Base-by-base conservation (phyloP, 73 alveolate species). In the Uronychia binucleata region DNA sequence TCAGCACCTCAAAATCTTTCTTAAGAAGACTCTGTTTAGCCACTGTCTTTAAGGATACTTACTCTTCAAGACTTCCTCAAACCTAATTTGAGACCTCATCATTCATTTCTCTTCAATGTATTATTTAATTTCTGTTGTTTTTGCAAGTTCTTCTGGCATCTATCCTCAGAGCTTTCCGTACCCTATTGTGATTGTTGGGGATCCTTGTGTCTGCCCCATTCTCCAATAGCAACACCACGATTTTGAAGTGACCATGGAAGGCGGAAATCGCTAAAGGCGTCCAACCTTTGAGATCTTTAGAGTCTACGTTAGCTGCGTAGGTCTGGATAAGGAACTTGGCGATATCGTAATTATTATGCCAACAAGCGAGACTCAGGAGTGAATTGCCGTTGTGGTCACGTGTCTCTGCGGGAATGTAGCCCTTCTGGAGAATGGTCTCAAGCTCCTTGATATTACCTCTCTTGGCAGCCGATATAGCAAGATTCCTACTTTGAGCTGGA, bases 231-330 rank as follows among this genome's bases (percentile, higher is more conserved):
- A 82, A 33, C 27, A 30, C 74, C 11, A 35, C 77, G 26, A 82
- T 34, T 77, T 74, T 82, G 46, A 57, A 25, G 30, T 82, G 26
- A 11, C 82, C 77, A 30, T 74, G 28, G 31, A 31, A 32, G 0
- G 89, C 89, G 0, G 89, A 82, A 74, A 35, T 74, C 31, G 77
- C 77, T 0, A 82, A 59, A 0, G 89, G 89, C 34, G 89, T 82
- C 89, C 89, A 82, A 0, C 82, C 83, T n/a, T 74, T 75, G 1
- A 58, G 58, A 75, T 82, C 83, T 29, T 19, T 31, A 8, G 79
- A 19, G 78, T 82, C 74, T 1, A 67, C 77, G 33, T 82, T 82
- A 13, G 89, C 81, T 34, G 31, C n/a, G 67, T 46, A 19, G 32
- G 29, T 31, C 74, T 82, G 59, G 29, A 81, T 8, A 25, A 81